Base-by-base conservation (phyloP, 495 filamentous ascomycete genomes). In the Hypoxylon perforatum region DNA sequence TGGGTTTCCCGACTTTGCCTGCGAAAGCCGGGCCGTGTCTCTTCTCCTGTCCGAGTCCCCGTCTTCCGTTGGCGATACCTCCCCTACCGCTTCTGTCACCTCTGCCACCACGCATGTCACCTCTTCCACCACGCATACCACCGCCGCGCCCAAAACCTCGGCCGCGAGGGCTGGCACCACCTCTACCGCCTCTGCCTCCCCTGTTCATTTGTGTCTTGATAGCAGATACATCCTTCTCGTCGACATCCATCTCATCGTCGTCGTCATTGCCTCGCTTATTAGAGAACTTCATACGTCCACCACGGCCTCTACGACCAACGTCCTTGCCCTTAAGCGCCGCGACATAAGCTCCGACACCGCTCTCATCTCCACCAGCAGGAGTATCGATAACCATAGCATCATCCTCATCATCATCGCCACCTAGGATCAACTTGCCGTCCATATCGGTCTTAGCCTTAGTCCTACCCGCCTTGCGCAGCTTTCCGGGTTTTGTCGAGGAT, bases 391-490 rank as follows among this genome's bases (percentile, higher is more conserved):
- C 87, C 77, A 88, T 89, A 12, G 79, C 88, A 11, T 80, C 80
- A 33, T 76, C 80, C 36, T 81, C 78, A 41, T 82, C 80, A 3
- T 75, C 73, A 14, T 83, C 83, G 28, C 86, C 80, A 38, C 88
- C 88, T 19, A 99, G 81, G 39, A 98, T 81, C 4, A 99, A 85
- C 78, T 94, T 96, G n/a, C 96, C 95, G 64, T 97, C 92, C 19
- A 88, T 60, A 61, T 96, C 90, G 21, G 84, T 84, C 82, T 91
- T 92, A 19, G 91, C 90, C 75, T 87, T 89, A 23, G 82, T 81
- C 70, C 78, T 85, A 17, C 79, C 82, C 9, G 76, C 79, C 71
- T 86, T 85, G 65, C 85, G 88, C 15, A 78, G 63, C 62, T 86
- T 86, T 36, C 81, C 77, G 1, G 95, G 95, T 74, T 91, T 93